Evolutionary conservation across 805 yeast genomes (phyloP), one percentile per base, ranked within the genome.

Genomic region (Metschnikowia corniflorae): DNA sequence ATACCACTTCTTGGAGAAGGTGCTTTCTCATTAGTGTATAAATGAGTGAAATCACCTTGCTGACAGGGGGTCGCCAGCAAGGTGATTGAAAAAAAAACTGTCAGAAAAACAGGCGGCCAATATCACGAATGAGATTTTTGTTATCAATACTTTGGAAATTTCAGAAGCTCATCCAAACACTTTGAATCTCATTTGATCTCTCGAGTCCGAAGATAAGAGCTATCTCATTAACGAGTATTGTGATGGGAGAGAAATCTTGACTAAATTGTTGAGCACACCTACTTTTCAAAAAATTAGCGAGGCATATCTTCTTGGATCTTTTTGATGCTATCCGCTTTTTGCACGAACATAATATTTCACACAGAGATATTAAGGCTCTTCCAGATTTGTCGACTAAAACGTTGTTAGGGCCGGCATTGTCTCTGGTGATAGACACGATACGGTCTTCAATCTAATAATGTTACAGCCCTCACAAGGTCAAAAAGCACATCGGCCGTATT

Each of bases 321-420:
- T 79, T 81, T 2, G 58, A 71, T 18, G 84, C 87, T 2, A 68
- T 85, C 17, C 66, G 76, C 50, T 84, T 82, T 56, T 58, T 85
- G 49, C 95, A 85, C 58, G 78, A 75, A 38, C 78, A 75, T 44
- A 93, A 93, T 6, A 77, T 85, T 35, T 93, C 83, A 22, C 95
- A 85, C 60, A 68, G 95, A 46, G 95, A 85, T 58, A 76, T 85
- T 43, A 85, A 85, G 54, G 91, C 94, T 0, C n/a, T n/a, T n/a
- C n/a, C n/a, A n/a, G n/a, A n/a, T n/a, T n/a, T n/a, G n/a, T n/a
- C n/a, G n/a, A n/a, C n/a, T n/a, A n/a, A n/a, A n/a, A n/a, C n/a
- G n/a, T n/a, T n/a, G n/a, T n/a, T n/a, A n/a, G n/a, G n/a, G n/a
- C n/a, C n/a, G n/a, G n/a, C n/a, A n/a, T n/a, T n/a, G n/a, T n/a